Percentiles rank a stretch among this genome's conserved stretches.
Conservation (phyloP, 352 stramenopile species). For the Pythium aphanidermatum region DNA sequence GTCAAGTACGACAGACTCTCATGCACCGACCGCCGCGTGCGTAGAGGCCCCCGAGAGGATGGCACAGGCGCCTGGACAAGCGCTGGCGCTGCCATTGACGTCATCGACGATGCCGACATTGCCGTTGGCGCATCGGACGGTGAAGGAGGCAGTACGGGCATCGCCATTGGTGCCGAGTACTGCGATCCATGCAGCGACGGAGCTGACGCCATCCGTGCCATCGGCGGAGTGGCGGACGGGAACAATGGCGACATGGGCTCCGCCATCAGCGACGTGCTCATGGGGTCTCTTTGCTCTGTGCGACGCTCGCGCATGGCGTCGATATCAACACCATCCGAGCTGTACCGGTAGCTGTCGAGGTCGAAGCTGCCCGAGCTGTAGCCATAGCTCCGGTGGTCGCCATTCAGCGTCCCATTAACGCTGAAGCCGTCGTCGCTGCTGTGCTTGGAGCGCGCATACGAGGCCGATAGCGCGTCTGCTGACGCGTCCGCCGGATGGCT, state of each 20-base stretch:
- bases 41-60: not conserved
- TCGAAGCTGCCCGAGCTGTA: constrained; percentile 16
- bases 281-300: constrained; percentile 1
- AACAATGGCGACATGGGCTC: constrained; percentile 17
- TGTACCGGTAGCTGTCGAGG: constrained; percentile 19
- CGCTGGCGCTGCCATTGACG: not conserved
- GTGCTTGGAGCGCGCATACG: no score
- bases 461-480: no score
- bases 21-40: constrained; percentile 10
- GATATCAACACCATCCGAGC: constrained; percentile 22
- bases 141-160: no score
- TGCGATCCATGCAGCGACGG: no score
- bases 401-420: no score
- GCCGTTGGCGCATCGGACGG: not conserved
- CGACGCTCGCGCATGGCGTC: constrained; percentile 16
- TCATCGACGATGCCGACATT: constrained; percentile 1
- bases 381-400: constrained; percentile 6
- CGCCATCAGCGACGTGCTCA: not conserved
- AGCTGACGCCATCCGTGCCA: constrained; percentile 8
- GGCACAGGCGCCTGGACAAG: constrained; percentile 18
- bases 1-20: constrained; percentile 31
- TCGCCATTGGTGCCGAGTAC: no score
- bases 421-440: constrained; percentile 2
- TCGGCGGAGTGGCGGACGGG: not conserved
- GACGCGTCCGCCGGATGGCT: no score